A percentile compares a stretch with the other conserved stretches of the same genome.
These are phyloP conservation scores for Ceriops decandra DNA, from an alignment of 345 rosid genomes.

Conservation along the genomic window DNA sequence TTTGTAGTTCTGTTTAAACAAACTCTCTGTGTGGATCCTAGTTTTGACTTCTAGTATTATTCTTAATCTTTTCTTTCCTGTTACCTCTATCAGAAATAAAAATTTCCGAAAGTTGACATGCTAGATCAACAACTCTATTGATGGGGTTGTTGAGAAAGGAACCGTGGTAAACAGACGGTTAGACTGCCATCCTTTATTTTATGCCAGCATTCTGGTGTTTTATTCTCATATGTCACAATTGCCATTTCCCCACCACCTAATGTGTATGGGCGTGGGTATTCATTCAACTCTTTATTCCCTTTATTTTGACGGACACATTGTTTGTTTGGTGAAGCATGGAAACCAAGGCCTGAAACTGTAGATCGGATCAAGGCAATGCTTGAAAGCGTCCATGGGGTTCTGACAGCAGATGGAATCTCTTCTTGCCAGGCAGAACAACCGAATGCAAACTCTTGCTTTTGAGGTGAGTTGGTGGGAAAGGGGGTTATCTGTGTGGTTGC, in stretches of 20 bases:
- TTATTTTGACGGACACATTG: conserved; percentile 61
- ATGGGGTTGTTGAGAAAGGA: conserved; percentile 96
- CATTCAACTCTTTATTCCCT: conserved; percentile 1
- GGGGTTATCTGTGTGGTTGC: not conserved
- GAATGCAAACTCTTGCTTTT: not conserved
- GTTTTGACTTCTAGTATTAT: conserved; percentile 9
- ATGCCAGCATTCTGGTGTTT: not conserved
- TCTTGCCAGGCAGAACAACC: conserved; percentile 63
- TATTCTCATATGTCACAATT: conserved; percentile 7
- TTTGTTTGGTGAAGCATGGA: conserved; percentile 96
- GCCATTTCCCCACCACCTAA: not conserved
- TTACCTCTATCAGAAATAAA: conserved; percentile 61
- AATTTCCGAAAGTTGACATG: conserved; percentile 92
- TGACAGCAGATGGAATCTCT: conserved; percentile 70
- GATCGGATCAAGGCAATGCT: conserved; percentile 74
- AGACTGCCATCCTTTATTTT: not conserved
- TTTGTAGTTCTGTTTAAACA: not conserved
- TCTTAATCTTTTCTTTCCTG: conserved; percentile 27
- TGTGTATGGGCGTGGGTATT: not conserved
- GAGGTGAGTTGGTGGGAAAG: not conserved
- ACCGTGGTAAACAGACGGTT: conserved; percentile 63
- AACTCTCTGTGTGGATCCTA: not conserved
- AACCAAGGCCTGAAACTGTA: conserved; percentile 63
- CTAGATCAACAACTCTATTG: conserved; percentile 62
- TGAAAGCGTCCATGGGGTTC: conserved; percentile 67